Evolutionary conservation across 2,329 filamentous ascomycete genomes (phyloP).

Genomic region (Fusarium sp.): DNA sequence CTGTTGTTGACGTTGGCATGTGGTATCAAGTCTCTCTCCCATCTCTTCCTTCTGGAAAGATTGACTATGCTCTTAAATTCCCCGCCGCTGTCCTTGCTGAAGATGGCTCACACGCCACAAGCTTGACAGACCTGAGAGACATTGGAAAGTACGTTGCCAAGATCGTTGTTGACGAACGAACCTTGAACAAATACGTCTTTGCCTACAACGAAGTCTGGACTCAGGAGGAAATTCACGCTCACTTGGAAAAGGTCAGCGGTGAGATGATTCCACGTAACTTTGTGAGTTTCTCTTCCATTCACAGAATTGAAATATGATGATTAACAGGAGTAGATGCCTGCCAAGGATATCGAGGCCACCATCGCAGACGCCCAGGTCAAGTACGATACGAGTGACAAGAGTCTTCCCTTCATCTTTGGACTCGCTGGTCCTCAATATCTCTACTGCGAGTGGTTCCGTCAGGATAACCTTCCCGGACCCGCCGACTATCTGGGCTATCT

Average conservation of each 20-base stretch:
- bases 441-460: constrained; percentile 27
- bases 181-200: constrained; percentile 62
- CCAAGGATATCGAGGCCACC: constrained; percentile 3
- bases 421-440: constrained; percentile 21
- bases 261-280: constrained; percentile 52
- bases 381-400: constrained; percentile 7
- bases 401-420: not conserved
- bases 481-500: constrained; percentile 27
- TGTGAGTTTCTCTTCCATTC: not conserved
- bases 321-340: constrained; percentile 8
- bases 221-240: constrained; percentile 56
- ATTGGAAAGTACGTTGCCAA: constrained; percentile 61
- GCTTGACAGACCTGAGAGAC: constrained; percentile 61
- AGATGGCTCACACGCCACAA: constrained; percentile 55
- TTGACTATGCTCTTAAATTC: constrained; percentile 44
- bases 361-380: constrained; percentile 2
- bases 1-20: constrained; percentile 66
- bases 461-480: constrained; percentile 24
- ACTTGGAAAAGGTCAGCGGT: constrained; percentile 58
- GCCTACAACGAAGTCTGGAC: constrained; percentile 57
- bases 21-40: constrained; percentile 61
- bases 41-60: constrained; percentile 42
- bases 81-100: constrained; percentile 52
- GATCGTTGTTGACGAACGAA: constrained; percentile 62
- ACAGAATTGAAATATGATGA: no score